Evolutionary conservation across 257 asterid genomes (phyloP).

Genomic region (Salvia miltiorrhiza): DNA sequence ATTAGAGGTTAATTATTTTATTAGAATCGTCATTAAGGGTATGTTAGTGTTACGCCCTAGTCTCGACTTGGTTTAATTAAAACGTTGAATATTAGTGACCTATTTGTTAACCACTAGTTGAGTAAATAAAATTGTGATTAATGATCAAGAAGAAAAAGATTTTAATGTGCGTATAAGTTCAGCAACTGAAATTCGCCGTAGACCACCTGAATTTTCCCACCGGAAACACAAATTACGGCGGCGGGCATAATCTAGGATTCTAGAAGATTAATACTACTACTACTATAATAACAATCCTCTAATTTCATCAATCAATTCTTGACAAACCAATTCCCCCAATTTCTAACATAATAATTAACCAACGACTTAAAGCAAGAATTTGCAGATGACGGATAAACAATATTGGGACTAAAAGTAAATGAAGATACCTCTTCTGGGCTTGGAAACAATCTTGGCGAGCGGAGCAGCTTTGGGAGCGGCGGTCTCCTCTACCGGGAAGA

Average conservation of each 20-base stretch:
- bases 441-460: slow-evolving; percentile 47
- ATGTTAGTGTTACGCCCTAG: neutral
- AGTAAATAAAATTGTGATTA: neutral
- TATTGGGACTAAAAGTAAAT: neutral
- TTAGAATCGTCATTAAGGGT: neutral
- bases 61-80: slow-evolving; percentile 6
- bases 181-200: slow-evolving; percentile 19
- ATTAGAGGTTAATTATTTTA: neutral
- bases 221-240: slow-evolving; percentile 3
- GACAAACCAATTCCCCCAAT: neutral
- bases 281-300: neutral
- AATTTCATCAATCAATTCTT: neutral
- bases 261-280: neutral
- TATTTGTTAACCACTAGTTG: neutral
- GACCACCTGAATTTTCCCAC: neutral
- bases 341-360: neutral
- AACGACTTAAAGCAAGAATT: neutral
- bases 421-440: slow-evolving; percentile 63
- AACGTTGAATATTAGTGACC: neutral
- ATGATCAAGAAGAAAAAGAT: neutral
- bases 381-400: neutral
- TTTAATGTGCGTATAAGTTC: neutral
- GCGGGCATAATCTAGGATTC: neutral
- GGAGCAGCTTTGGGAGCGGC: slow-evolving; percentile 45
- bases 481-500: slow-evolving; percentile 63